phyloP scores from a whole-genome alignment of 352 stramenopile species.

The Globisporangium middletonii region DNA sequence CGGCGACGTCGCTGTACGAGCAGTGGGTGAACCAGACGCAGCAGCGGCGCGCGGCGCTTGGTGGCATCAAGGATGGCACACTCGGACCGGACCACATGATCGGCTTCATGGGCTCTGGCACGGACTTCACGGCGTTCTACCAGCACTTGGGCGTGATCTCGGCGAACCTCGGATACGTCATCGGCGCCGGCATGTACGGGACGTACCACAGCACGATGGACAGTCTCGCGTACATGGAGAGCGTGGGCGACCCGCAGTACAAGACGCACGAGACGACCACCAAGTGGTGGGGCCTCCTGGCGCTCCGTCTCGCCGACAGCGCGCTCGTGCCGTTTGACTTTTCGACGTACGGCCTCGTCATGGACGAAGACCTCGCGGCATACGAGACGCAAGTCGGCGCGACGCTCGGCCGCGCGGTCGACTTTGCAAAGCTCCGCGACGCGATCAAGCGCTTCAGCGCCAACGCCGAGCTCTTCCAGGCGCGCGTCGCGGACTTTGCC shows the following conservation, averaged over 20 bases:
- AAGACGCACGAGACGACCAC: slow-evolving; percentile 39
- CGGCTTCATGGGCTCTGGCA: slow-evolving; percentile 41
- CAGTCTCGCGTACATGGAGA: slow-evolving; percentile 64
- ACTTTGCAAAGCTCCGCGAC: slow-evolving; percentile 26
- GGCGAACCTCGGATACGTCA: slow-evolving; percentile 53
- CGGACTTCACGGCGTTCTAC: slow-evolving; percentile 72
- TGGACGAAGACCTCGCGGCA: slow-evolving; percentile 37
- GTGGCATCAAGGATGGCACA: slow-evolving; percentile 10
- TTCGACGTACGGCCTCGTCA: slow-evolving; percentile 56
- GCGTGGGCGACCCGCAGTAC: slow-evolving; percentile 52
- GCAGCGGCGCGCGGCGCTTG: slow-evolving; percentile 11
- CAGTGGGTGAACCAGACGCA: slow-evolving; percentile 30
- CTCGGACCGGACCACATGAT: slow-evolving; percentile 37
- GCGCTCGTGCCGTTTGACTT: slow-evolving; percentile 63
- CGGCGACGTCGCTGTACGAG: slow-evolving; percentile 25
- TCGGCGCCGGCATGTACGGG: slow-evolving; percentile 36
- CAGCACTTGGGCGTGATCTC: slow-evolving; percentile 75
- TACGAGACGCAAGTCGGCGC: slow-evolving; percentile 19
- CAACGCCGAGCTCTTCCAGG: slow-evolving; percentile 26
- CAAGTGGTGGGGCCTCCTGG: slow-evolving; percentile 58
- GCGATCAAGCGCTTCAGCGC: slow-evolving; percentile 37
- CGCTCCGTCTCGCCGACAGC: slow-evolving; percentile 45
- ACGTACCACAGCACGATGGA: slow-evolving; percentile 87
- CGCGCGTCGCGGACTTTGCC: slow-evolving; percentile 8
- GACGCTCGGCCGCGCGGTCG: slow-evolving; percentile 14